Evolutionary conservation across 1,284 basidiomycete genomes (phyloP), one percentile per base, ranked within the genome.

Genomic region (Grifola frondosa): DNA sequence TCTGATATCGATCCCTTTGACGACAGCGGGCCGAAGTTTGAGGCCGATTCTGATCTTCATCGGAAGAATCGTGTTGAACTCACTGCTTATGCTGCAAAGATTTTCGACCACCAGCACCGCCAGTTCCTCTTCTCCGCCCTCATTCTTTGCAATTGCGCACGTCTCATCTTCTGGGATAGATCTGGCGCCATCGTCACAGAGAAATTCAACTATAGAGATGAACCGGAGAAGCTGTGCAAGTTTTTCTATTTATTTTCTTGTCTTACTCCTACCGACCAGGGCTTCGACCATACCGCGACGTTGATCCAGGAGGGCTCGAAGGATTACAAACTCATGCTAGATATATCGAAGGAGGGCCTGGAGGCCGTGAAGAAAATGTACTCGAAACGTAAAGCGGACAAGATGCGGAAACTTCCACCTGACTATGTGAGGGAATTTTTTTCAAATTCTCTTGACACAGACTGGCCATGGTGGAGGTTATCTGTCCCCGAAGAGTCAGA

Each of bases 401-500:
- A n/a, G 15, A 20, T 17, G 17, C 29, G 5, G 29, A 37, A n/a
- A n/a, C n/a, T n/a, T n/a, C n/a, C n/a, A n/a, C n/a, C n/a, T 21
- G 42, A 48, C 22, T 44, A 48, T 30, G 38, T 37, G 11, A 29
- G 26, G 5, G 8, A 19, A n/a, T 9, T 40, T 19, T 48, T 48
- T 31, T 19, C 23, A 15, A 19, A 40, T 13, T 34, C 38, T 15
- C 34, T 48, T 12, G 24, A 40, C 4, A 1, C 11, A 2, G 15
- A 20, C 2, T 44, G 39, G 42, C 34, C 42, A 13, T 48, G 42
- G 46, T 40, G 42, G 42, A 37, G 20, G 21, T 31, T 48, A 6
- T 17, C 23, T 3, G 38, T 48, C 7, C 33, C 26, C 21, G 34
- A 22, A 6, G 20, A 21, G 17, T n/a, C n/a, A 7, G 10, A 23